Conservation (phyloP, 2,329 filamentous ascomycete species). For the Diaporthe sp. region DNA sequence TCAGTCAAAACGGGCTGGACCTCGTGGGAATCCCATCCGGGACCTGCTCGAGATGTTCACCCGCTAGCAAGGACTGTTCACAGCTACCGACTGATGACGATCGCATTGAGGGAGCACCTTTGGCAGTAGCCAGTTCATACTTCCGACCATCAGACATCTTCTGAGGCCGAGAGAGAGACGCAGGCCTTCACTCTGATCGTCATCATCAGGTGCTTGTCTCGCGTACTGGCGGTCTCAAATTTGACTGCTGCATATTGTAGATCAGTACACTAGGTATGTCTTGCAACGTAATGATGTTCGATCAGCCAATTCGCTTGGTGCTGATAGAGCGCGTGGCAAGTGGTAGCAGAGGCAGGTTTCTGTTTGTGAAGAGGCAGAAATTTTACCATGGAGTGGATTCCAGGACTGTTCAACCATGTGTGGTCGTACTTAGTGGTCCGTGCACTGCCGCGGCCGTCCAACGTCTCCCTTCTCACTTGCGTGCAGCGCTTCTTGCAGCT, state of each 20-base stretch:
- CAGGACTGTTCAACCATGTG: neutral
- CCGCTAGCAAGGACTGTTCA: neutral
- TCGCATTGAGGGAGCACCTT: neutral
- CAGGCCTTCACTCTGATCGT: neutral
- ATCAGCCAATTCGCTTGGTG: neutral
- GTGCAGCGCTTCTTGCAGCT: neutral
- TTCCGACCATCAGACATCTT: neutral
- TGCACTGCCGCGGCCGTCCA: neutral
- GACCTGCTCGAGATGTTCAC: neutral
- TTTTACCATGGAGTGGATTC: neutral
- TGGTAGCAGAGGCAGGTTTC: neutral
- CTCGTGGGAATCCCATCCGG: neutral
- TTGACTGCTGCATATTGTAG: neutral
- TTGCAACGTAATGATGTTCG: neutral
- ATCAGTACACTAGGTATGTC: neutral
- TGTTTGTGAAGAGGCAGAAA: neutral
- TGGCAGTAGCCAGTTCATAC: neutral
- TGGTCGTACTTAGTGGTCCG: constrained; percentile 3
- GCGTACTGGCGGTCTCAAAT: neutral
- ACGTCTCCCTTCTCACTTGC: neutral
- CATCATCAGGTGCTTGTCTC: neutral
- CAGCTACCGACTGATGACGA: neutral
- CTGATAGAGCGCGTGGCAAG: neutral
- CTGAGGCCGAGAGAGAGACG: neutral
- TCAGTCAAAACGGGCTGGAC: neutral